Evolutionary conservation across 2,329 filamentous ascomycete species (phyloP).

Genomic region (Trichoderma asperellum): DNA sequence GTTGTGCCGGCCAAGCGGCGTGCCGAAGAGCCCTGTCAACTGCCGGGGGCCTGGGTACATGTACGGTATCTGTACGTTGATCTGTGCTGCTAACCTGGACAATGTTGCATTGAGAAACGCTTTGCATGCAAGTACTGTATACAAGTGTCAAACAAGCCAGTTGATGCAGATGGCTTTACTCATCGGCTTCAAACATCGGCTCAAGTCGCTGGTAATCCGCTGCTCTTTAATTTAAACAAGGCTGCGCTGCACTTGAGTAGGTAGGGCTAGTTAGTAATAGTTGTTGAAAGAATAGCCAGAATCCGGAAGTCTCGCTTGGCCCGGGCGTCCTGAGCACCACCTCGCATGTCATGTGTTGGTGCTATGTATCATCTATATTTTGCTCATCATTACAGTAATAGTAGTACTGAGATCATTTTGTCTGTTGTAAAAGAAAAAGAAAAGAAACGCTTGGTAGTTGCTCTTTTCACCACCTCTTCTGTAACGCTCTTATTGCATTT

Average conservation of each 20-base stretch:
- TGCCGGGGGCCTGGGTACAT: not conserved
- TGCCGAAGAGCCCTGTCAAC: slow-evolving; percentile 20
- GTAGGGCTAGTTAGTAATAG: not conserved
- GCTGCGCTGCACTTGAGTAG: not conserved
- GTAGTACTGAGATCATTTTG: not conserved
- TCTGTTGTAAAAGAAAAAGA: not conserved
- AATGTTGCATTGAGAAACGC: not conserved
- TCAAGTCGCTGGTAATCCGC: not conserved
- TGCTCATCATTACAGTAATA: not conserved
- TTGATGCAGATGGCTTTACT: not conserved
- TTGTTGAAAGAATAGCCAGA: slow-evolving; percentile 3
- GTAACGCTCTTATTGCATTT: not conserved
- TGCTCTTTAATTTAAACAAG: not conserved
- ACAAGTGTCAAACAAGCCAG: not conserved
- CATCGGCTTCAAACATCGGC: not conserved
- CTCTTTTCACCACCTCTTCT: not conserved
- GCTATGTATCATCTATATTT: not conserved
- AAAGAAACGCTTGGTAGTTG: not conserved
- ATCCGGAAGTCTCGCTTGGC: slow-evolving; percentile 4
- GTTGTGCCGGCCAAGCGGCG: slow-evolving; percentile 4
- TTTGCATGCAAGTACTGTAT: not conserved
- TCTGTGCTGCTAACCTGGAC: not conserved
- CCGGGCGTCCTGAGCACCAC: not conserved
- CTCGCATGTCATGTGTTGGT: not conserved
- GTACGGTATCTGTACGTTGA: no score